These are phyloP conservation scores for Comarum palustre DNA, from an alignment of 306 rosid species.

Conservation along the genomic window DNA sequence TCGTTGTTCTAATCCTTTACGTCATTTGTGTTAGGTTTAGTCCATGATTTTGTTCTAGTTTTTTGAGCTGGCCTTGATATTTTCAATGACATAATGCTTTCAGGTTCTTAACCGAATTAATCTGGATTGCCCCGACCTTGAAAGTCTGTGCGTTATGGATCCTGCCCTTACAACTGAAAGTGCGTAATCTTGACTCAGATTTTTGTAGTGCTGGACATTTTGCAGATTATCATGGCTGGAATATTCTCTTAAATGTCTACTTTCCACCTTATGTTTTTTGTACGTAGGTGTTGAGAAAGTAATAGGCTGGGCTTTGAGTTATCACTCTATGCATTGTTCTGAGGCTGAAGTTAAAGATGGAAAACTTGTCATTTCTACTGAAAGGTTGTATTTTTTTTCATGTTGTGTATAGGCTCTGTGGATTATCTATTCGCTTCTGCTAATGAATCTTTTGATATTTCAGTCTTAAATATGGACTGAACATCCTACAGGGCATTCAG, in stretches of 20 bases:
- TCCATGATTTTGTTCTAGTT: not conserved
- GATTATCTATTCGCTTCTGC: not conserved
- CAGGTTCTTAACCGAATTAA: constrained; percentile 74
- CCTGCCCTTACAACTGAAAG: constrained; percentile 75
- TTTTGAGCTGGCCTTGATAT: constrained; percentile 11
- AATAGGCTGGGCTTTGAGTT: constrained; percentile 85
- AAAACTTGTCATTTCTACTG: constrained; percentile 61
- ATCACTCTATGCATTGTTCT: constrained; percentile 58
- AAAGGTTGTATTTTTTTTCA: constrained; percentile 45
- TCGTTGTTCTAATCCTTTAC: not conserved
- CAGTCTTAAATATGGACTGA: constrained; percentile 75
- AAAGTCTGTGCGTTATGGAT: constrained; percentile 68
- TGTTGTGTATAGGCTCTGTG: not conserved
- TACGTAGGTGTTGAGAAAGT: constrained; percentile 72
- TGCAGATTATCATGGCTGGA: constrained; percentile 10
- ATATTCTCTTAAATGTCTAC: constrained; percentile 15
- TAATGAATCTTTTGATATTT: constrained; percentile 32
- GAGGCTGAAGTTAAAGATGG: constrained; percentile 50
- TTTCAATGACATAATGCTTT: constrained; percentile 33
- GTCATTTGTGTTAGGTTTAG: not conserved
- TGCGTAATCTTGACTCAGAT: constrained; percentile 23
- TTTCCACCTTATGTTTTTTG: not conserved
- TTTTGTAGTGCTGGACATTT: constrained; percentile 13
- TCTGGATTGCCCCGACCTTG: constrained; percentile 80
- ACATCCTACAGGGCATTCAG: constrained; percentile 68